Base-by-base conservation (phyloP, 1,284 basidiomycete genomes). In the Phaffia rhodozyma region DNA sequence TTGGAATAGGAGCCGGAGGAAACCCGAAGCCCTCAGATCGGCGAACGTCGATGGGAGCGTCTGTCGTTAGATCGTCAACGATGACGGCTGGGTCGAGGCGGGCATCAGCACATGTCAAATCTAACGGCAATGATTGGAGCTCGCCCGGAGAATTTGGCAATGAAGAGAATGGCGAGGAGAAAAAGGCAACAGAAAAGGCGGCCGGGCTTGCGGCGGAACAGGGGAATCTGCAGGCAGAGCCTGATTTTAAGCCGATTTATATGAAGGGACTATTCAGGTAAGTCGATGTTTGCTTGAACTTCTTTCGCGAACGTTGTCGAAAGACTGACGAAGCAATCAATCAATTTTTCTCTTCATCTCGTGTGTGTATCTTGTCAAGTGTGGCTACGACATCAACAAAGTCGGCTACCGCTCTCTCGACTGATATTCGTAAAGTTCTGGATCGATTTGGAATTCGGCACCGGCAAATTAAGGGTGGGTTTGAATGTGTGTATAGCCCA, bases 341-440 rank as follows among this genome's bases (percentile, higher is more conserved):
- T 16, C 2, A 51, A 27, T 3, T 25, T 18, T 38, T 29, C 5
- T 25, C n/a, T 27, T 23, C 58, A 47, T 27, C 25, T 54, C n/a
- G 27, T 11, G 29, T 61, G 30, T 32, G 20, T 54, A 21, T 29
- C 16, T 49, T 1, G 48, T 65, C 48, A 67, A 90, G 87, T 69
- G 94, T 97, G 50, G 87, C 91, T 38, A 98, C 94, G 13, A 98
- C 94, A 0, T 89, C 90, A 47, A 93, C 91, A 9, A 97, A 96
- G 72, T 76, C 87, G 11, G 87, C 91, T 1, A 78, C 81, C 6
- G 81, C 84, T 18, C 85, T 97, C 75, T 87, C 91, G 71, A 78
- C 81, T 48, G 92, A 97, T 74, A 86, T 98, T 67, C 81, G 84
- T 54, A 83, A 84, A 21, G 91, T 97, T 1, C 80, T 98, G 52